Percentiles rank a stretch among this genome's conserved stretches.
These are phyloP conservation scores for Kluyveromyces sp. DNA, from an alignment of 1,139 yeast genomes.

Conservation along the genomic window DNA sequence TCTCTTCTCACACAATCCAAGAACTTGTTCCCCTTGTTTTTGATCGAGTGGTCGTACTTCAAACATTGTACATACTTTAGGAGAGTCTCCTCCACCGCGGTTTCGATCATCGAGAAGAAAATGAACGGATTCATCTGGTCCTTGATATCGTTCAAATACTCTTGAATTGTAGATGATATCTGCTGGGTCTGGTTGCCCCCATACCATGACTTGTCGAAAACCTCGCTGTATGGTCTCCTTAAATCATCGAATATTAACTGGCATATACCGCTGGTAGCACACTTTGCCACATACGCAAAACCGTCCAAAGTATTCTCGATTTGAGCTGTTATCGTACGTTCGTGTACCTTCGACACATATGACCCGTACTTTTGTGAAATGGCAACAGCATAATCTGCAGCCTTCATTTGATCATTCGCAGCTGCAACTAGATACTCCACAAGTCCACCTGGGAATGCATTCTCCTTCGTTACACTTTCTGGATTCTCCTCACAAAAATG, in stretches of 20 bases:
- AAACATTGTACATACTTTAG: slow-evolving; percentile 42
- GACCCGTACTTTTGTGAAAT: slow-evolving; percentile 58
- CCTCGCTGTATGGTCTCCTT: slow-evolving; percentile 38
- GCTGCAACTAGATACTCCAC: slow-evolving; percentile 77
- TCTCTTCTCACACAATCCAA: slow-evolving; percentile 60
- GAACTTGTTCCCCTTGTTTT: slow-evolving; percentile 35
- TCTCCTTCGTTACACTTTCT: slow-evolving; percentile 38
- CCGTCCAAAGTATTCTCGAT: slow-evolving; percentile 65
- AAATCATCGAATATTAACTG: slow-evolving; percentile 68
- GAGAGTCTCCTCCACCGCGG: slow-evolving; percentile 42
- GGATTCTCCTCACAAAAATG: slow-evolving; percentile 30
- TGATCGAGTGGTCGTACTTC: slow-evolving; percentile 33
- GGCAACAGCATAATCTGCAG: slow-evolving; percentile 73
- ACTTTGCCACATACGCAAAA: slow-evolving; percentile 67
- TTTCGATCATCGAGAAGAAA: slow-evolving; percentile 46
- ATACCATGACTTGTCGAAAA: slow-evolving; percentile 46
- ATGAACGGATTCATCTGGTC: slow-evolving; percentile 41
- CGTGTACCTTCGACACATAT: slow-evolving; percentile 60
- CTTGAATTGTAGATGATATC: slow-evolving; percentile 65
- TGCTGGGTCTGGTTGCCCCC: slow-evolving; percentile 46
- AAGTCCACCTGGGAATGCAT: slow-evolving; percentile 67
- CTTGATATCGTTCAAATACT: slow-evolving; percentile 59
- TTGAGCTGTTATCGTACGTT: slow-evolving; percentile 45
- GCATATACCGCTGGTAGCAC: slow-evolving; percentile 55
- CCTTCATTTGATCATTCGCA: slow-evolving; percentile 82